A percentile compares a stretch with the other conserved stretches of the same genome.
Conservation (phyloP, 306 rosid species). For the Acacia confusa region DNA sequence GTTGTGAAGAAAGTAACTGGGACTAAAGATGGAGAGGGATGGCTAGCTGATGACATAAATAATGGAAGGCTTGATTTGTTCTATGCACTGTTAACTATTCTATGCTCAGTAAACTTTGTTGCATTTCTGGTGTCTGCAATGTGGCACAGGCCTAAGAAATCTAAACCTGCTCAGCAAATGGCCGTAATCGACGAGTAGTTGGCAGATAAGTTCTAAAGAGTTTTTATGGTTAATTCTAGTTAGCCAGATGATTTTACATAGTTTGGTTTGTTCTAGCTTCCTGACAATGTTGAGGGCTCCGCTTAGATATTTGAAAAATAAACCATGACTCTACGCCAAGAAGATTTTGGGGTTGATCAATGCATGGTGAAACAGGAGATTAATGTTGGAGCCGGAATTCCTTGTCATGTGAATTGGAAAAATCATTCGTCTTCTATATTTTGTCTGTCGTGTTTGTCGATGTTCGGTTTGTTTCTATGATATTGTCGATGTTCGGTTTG, state of each 20-base stretch:
- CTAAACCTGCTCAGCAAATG: background rate
- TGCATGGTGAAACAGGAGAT: background rate
- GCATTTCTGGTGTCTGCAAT: slow-evolving; percentile 58
- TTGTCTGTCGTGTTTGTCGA: background rate
- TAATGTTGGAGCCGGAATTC: background rate
- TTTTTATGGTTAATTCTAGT: background rate
- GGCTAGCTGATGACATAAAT: slow-evolving; percentile 48
- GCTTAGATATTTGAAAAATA: background rate
- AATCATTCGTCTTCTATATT: background rate
- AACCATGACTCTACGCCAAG: background rate
- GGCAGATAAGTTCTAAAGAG: background rate
- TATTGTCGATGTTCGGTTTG: background rate
- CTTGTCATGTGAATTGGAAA: background rate
- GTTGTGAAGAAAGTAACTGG: background rate
- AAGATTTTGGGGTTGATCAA: background rate
- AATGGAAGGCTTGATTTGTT: slow-evolving; percentile 79
- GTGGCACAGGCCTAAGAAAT: background rate
- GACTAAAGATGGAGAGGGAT: background rate
- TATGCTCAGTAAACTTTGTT: slow-evolving; percentile 57
- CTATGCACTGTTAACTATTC: slow-evolving; percentile 63
- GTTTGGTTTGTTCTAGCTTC: background rate
- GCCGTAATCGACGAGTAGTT: background rate
- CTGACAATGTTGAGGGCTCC: background rate
- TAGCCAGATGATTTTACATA: background rate
- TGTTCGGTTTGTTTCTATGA: background rate